phyloP scores from a whole-genome alignment of 208 protist species.

The Entamoeba invadens region DNA sequence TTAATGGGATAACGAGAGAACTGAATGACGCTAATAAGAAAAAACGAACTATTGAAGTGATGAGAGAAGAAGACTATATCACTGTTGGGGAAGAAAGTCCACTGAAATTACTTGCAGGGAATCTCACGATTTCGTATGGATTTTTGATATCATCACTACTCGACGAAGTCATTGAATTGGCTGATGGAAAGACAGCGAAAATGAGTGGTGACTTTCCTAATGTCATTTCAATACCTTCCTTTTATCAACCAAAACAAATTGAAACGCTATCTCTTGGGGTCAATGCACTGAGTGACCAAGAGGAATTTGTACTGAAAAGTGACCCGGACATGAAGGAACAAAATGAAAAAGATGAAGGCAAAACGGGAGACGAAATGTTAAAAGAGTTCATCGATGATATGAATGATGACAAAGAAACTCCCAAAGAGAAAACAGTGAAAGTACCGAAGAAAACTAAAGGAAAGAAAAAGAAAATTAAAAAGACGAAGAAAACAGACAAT shows the following conservation, averaged over 20 bases:
- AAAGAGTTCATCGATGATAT: not conserved
- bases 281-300: not conserved
- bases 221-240: not conserved
- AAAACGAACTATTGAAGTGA: not conserved
- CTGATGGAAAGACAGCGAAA: not conserved
- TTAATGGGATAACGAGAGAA: not conserved
- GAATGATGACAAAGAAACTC: not conserved
- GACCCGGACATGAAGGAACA: too few species aligned
- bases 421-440: not conserved
- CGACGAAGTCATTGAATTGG: not conserved
- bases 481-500: not conserved
- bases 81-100: not conserved
- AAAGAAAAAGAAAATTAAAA: not conserved
- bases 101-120: not conserved
- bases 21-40: not conserved
- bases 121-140: not conserved
- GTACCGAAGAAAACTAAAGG: not conserved
- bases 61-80: not conserved
- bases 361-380: too few species aligned
- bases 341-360: too few species aligned
- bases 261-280: not conserved
- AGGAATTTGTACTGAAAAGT: not conserved
- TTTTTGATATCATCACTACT: not conserved
- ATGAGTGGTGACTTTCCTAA: not conserved
- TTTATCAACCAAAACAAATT: not conserved